Evolutionary conservation across 2,329 filamentous ascomycete species (phyloP), one percentile per base, ranked within the genome.

Genomic region (Cladophialophora chaetospira): DNA sequence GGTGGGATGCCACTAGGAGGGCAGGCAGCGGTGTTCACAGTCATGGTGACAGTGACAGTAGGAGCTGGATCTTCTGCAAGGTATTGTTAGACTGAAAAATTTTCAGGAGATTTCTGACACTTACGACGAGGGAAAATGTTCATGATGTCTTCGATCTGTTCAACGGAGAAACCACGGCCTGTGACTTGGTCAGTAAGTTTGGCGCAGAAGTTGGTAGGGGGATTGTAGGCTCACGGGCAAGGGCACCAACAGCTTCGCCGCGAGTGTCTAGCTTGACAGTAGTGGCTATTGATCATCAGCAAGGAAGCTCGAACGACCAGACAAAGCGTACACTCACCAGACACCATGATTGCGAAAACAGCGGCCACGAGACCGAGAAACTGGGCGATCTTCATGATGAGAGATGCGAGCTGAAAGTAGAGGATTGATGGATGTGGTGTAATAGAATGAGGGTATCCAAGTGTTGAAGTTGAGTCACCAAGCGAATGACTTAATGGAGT

Each of bases 371-470:
- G 40, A 44, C 51, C 49, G 53, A 56, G 10, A 33, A 62, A 26
- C 19, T 29, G 38, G 40, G 28, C 31, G 51, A 51, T 43, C 63
- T 65, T 64, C 63, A 65, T 65, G 52, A 31, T 64, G 62, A 63
- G 58, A 48, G 54, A 58, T 42, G 43, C 17, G 10, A 36, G 31
- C 23, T 44, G 53, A 45, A 58, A 45, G 38, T 35, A 29, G 19
- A 49, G 53, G 51, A 29, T 55, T 26, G 46, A 58, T 50, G 60
- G 53, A 60, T 57, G 58, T 57, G 48, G 61, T 52, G 59, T 59
- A 60, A 61, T 47, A 60, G 55, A 53, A 53, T 46, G 42, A 44
- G 44, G 49, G 38, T 64, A 65, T 64, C 63, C 63, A 64, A 65
- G 61, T 60, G 50, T 53, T 40, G 38, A 56, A 49, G 38, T 40